Evolutionary conservation across 805 yeast genomes (phyloP).

Genomic region (Teunomyces tritomae): DNA sequence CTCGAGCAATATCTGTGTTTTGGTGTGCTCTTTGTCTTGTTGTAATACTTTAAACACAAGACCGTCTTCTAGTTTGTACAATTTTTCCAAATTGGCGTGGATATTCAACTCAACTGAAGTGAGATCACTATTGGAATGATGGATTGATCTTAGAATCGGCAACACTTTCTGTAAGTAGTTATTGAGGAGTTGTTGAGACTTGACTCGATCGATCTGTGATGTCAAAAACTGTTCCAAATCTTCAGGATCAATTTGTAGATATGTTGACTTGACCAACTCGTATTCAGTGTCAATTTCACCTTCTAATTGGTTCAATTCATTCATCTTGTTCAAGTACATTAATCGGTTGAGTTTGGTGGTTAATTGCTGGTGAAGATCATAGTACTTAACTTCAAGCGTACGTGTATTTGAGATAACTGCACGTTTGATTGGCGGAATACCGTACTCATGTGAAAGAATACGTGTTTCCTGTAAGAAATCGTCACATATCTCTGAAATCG

Average conservation of each 20-base stretch:
- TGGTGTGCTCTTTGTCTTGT: slow-evolving; percentile 3
- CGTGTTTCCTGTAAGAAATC: slow-evolving; percentile 17
- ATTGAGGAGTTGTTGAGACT: slow-evolving; percentile 23
- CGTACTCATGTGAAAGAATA: slow-evolving; percentile 30
- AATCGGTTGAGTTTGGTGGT: slow-evolving; percentile 23
- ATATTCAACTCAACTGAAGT: slow-evolving; percentile 27
- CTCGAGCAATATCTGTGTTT: background rate
- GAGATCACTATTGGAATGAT: slow-evolving; percentile 24
- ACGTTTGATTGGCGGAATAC: slow-evolving; percentile 23
- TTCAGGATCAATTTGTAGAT: slow-evolving; percentile 8
- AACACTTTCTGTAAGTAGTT: slow-evolving; percentile 25
- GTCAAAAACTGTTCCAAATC: slow-evolving; percentile 17
- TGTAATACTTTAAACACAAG: slow-evolving; percentile 14
- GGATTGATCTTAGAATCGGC: slow-evolving; percentile 34
- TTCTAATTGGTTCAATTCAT: slow-evolving; percentile 15
- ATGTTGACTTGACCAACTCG: slow-evolving; percentile 10
- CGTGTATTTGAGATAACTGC: slow-evolving; percentile 6
- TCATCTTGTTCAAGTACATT: slow-evolving; percentile 26
- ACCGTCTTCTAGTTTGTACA: slow-evolving; percentile 14
- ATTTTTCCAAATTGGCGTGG: slow-evolving; percentile 17
- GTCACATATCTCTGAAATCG: slow-evolving; percentile 17
- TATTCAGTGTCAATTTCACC: slow-evolving; percentile 15
- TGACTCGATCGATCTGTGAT: slow-evolving; percentile 20
- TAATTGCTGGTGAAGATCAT: slow-evolving; percentile 20
- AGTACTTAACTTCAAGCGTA: slow-evolving; percentile 26